Base-by-base conservation (phyloP, 345 rosid species). In the Raphanus sativus region DNA sequence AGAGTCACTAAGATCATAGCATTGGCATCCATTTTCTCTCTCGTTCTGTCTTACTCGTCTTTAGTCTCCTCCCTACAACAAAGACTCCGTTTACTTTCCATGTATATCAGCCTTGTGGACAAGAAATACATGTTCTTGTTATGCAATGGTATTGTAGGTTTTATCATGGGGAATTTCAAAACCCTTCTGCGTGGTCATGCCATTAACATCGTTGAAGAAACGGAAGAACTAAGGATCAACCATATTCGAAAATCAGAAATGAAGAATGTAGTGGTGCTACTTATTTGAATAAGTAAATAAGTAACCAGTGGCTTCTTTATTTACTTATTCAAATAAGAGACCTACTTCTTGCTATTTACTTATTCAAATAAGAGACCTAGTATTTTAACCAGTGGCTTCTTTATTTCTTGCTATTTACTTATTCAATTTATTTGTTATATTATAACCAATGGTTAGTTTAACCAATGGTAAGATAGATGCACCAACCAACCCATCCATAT, bases 61-160 rank as follows among this genome's bases (percentile, higher is more conserved):
- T 65, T 80, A 13, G 30, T 69, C 25, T 55, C 85, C 59, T 62
- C 75, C 66, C 71, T 75, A 70, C 83, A 81, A 72, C 70, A 55
- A 64, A 65, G n/a, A 50, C 81, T 75, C 76, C 77, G 64, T 24
- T 36, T 59, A 55, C 42, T 67, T 58, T 78, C 76, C 52, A 75
- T 74, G 21, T 73, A 40, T 45, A 63, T 13, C 70, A 84, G 42
- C 71, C 67, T 80, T 40, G 74, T 85, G 26, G 83, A 81, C 82
- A 89, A 88, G 89, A 88, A 72, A 68, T 85, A 78, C 83, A 83
- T 88, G 84, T 92, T 92, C 83, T 82, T 90, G 38, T 80, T 90
- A 8, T 86, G 88, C 81, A 93, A 89, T 75, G 97, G 91, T 8
- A 89, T 93, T 24, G 81, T 93, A 4, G 86, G 83, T 56, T 29